Evolutionary conservation across 2,329 filamentous ascomycete species (phyloP).

Genomic region (Arthrobotrys pseudoclavata): DNA sequence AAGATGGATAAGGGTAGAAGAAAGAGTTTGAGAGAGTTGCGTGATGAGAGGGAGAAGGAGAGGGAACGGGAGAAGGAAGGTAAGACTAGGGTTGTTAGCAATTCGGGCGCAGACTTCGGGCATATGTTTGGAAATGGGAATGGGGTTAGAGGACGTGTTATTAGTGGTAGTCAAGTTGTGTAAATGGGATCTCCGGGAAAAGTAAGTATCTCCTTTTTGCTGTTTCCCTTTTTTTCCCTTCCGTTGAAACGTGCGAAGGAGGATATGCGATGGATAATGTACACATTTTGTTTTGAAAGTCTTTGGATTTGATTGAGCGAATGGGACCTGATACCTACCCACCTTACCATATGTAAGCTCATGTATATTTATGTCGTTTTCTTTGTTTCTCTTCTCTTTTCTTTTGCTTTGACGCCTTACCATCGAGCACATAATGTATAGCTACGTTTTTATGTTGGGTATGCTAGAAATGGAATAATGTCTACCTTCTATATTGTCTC

Average conservation of each 20-base stretch:
- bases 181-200: conserved; percentile 1
- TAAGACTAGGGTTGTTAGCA: conserved; percentile 44
- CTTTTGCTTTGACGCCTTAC: conserved; percentile 16
- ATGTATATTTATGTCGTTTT: conserved; percentile 18
- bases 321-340: not conserved
- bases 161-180: conserved; percentile 57
- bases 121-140: conserved; percentile 39
- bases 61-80: conserved; percentile 43
- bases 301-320: conserved; percentile 15
- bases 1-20: conserved; percentile 36
- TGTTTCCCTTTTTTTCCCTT: not conserved
- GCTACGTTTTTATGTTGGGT: conserved; percentile 15
- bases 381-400: not conserved
- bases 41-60: conserved; percentile 33
- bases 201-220: not conserved
- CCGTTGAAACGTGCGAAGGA: not conserved
- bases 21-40: conserved; percentile 36
- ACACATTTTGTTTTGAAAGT: not conserved
- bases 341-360: not conserved
- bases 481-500: not conserved
- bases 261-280: not conserved
- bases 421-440: conserved; percentile 18
- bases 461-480: conserved; percentile 15
- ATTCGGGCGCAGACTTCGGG: conserved; percentile 49
- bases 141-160: conserved; percentile 40